phyloP scores from a whole-genome alignment of 148 eudicot species.

The Heliamphora exappendiculata region DNA sequence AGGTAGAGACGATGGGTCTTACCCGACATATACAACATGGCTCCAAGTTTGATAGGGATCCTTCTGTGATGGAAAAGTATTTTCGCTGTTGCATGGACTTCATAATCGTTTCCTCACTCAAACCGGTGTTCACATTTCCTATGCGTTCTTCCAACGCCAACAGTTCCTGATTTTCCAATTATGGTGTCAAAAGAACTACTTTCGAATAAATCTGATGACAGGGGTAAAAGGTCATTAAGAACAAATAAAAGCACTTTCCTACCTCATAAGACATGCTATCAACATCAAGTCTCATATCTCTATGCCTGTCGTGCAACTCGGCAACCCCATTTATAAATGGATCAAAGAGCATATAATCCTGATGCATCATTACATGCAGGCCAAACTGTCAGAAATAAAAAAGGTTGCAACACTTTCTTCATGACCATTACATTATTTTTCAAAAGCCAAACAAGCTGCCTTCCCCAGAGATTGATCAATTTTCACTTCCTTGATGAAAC shows the following conservation, averaged over 20 bases:
- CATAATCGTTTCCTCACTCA: constrained; percentile 44
- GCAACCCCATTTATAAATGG: constrained; percentile 56
- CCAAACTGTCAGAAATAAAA: constrained; percentile 4
- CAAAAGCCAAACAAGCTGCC: neutral
- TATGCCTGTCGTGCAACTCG: constrained; percentile 82
- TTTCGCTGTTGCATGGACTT: constrained; percentile 32
- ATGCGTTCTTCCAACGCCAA: constrained; percentile 64
- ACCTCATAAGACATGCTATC: constrained; percentile 99
- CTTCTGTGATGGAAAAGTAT: constrained; percentile 9
- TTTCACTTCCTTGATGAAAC: neutral
- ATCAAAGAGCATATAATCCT: constrained; percentile 74
- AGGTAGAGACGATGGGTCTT: constrained; percentile 4
- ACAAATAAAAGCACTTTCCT: neutral
- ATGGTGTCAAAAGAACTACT: neutral
- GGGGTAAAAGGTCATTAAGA: neutral
- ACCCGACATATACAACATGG: constrained; percentile 66
- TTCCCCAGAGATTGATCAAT: neutral
- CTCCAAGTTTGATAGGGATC: constrained; percentile 25
- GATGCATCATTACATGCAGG: constrained; percentile 5
- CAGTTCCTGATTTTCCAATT: constrained; percentile 38
- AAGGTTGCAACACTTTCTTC: neutral
- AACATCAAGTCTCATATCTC: constrained; percentile 96
- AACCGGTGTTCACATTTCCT: constrained; percentile 52
- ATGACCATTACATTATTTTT: no score
- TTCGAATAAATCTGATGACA: neutral